Percentiles rank a stretch among this genome's conserved stretches.
These are phyloP conservation scores for Claviceps sp. DNA, from an alignment of 2,329 filamentous ascomycete genomes.

Conservation along the genomic window DNA sequence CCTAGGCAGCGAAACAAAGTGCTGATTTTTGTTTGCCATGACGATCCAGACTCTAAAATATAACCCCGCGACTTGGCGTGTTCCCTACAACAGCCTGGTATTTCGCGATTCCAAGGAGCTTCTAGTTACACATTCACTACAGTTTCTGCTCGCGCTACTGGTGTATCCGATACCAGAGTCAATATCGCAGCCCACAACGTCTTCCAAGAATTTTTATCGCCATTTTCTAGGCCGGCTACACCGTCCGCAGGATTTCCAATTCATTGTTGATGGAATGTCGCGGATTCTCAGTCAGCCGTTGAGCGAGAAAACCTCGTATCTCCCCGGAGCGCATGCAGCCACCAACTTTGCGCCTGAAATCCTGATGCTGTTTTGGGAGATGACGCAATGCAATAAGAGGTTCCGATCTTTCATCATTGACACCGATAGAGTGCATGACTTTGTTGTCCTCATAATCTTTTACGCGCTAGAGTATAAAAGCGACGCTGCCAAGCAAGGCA, in stretches of 20 bases:
- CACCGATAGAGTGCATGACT: constrained; percentile 84
- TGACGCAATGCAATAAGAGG: constrained; percentile 91
- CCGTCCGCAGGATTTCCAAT: constrained; percentile 92
- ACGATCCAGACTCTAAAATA: constrained; percentile 71
- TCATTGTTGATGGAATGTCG: constrained; percentile 88
- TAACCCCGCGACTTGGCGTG: constrained; percentile 84
- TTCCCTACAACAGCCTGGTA: constrained; percentile 85
- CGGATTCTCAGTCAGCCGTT: constrained; percentile 85
- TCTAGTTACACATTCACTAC: constrained; percentile 81
- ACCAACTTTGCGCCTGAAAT: constrained; percentile 87
- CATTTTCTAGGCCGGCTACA: constrained; percentile 86
- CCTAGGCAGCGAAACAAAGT: too few relatives aligned
- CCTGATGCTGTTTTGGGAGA: constrained; percentile 95
- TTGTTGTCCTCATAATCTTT: constrained; percentile 78
- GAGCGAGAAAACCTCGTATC: constrained; percentile 75
- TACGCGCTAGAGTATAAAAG: constrained; percentile 83
- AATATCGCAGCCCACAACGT: constrained; percentile 43
- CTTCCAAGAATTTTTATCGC: constrained; percentile 76
- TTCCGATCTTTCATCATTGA: constrained; percentile 96
- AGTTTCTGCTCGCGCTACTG: constrained; percentile 74
- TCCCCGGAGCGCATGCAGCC: constrained; percentile 69
- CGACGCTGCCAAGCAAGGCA: constrained; percentile 76
- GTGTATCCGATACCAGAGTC: constrained; percentile 80
- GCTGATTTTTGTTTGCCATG: constrained; percentile 31
- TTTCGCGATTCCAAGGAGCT: constrained; percentile 85